phyloP scores from a whole-genome alignment of 306 rosid species.

The Castanea sativa region DNA sequence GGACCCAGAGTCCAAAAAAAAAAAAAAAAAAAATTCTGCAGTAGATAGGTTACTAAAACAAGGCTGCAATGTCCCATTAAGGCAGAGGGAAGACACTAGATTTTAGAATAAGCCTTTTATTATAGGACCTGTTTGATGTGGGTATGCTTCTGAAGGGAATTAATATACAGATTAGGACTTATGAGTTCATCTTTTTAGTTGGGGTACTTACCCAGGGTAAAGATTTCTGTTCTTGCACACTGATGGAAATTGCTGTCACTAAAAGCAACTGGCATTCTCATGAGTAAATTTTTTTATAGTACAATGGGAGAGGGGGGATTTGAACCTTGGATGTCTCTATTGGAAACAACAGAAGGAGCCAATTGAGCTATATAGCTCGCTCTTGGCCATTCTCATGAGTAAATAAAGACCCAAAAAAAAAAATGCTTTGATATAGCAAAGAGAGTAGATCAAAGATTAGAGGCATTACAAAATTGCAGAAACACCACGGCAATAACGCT shows the following conservation, averaged over 20 bases:
- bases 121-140: not conserved
- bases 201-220: conserved; percentile 2
- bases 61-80: not conserved
- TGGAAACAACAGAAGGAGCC: too few species aligned
- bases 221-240: not conserved
- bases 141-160: not conserved
- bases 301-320: too few species aligned
- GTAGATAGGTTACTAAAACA: not conserved
- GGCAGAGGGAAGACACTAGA: not conserved
- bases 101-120: not conserved
- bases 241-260: conserved; percentile 9
- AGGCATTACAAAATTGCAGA: conserved; percentile 79
- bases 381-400: not conserved
- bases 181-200: not conserved
- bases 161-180: not conserved
- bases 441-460: conserved; percentile 21
- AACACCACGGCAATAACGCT: conserved; percentile 96
- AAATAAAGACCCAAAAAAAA: not conserved
- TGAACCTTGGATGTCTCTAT: too few species aligned
- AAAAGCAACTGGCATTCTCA: not conserved
- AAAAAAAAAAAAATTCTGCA: not conserved
- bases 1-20: not conserved
- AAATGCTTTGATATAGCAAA: not conserved
- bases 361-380: too few species aligned
- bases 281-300: not conserved